Evolutionary conservation across 176 grass and related monocot genomes (phyloP), one percentile per base, ranked within the genome.

Genomic region (Canna indica): DNA sequence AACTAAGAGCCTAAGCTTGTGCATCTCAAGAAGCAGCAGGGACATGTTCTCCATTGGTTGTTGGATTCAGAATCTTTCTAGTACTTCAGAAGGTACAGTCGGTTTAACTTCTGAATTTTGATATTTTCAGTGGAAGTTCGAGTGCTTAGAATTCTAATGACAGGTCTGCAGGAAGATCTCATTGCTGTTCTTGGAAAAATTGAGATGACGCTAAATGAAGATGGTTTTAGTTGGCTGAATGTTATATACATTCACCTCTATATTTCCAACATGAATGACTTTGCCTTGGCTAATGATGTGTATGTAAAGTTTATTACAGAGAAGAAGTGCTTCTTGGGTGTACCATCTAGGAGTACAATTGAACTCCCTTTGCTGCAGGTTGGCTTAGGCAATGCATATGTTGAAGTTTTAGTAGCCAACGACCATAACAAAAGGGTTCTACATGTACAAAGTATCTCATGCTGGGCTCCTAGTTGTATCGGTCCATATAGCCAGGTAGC

Each of bases 381-480:
- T 81, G 86, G 88, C 48, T 71, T 84, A 24, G 93, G 88, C 58
- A 67, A 86, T 72, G 81, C 82, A 68, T 89, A 85, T 70, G 83
- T 97, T 16, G 93, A 97, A 78, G 88, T 97, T 74, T 76, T 97
- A 73, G 83, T 87, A 41, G 56, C 93, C 76, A 84, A 76, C 29
- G 86, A 97, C 54, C 77, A 86, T 17, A 59, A 70, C 70, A 97
- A 91, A 77, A 87, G 73, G 84, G 93, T 97, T 84, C 86, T 97
- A 70, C 93, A 97, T 70, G 93, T 97, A 65, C 93, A 97, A 72
- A 97, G 93, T 85, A 85, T 97, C 77, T 97, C 93, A 48, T 97
- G 87, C 75, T 97, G 93, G 93, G 93, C 93, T 27, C 93, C 93
- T 81, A 97, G 93, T 79, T 97, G 93, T 84, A 97, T 97, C 0